Conservation (phyloP, 2,329 filamentous ascomycete genomes). For the Penicillium sp. region DNA sequence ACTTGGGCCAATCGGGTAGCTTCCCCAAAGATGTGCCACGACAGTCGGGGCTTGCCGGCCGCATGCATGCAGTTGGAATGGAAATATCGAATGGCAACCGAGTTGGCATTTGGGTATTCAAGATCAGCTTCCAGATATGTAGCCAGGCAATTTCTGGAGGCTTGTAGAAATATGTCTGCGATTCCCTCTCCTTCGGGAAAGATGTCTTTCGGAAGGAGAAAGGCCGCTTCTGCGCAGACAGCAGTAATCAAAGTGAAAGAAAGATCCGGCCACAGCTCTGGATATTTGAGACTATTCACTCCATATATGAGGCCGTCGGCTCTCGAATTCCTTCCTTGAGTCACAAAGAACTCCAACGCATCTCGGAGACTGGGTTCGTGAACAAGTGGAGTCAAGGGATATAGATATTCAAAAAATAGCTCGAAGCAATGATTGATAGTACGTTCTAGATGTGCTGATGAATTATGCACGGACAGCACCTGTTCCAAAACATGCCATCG, state of each 20-base stretch:
- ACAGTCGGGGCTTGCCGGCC: slow-evolving; percentile 45
- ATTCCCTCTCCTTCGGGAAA: slow-evolving; percentile 43
- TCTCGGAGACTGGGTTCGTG: slow-evolving; percentile 45
- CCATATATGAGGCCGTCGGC: slow-evolving; percentile 7
- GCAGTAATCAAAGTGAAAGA: slow-evolving; percentile 47
- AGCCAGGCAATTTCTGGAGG: slow-evolving; percentile 42
- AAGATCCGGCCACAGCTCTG: slow-evolving; percentile 39
- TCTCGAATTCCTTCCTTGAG: slow-evolving; percentile 3
- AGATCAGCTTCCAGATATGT: slow-evolving; percentile 46
- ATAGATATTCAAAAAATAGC: slow-evolving; percentile 48
- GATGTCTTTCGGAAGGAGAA: slow-evolving; percentile 42
- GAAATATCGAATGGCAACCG: slow-evolving; percentile 47
- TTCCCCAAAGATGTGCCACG: slow-evolving; percentile 50
- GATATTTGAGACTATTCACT: slow-evolving; percentile 14
- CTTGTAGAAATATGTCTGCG: slow-evolving; percentile 42
- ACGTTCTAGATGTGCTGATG: slow-evolving; percentile 11
- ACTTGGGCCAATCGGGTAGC: slow-evolving; percentile 45
- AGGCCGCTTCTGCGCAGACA: slow-evolving; percentile 47
- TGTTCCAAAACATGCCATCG: slow-evolving; percentile 20
- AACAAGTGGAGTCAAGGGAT: slow-evolving; percentile 45
- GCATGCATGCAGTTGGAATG: slow-evolving; percentile 50
- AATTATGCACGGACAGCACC: slow-evolving; percentile 2
- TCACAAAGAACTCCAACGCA: slow-evolving; percentile 36
- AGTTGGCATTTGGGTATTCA: slow-evolving; percentile 46
- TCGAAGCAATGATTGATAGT: slow-evolving; percentile 35